Conservation (phyloP, 192 early-diverging fungal species). For the Backusella macrospora region DNA sequence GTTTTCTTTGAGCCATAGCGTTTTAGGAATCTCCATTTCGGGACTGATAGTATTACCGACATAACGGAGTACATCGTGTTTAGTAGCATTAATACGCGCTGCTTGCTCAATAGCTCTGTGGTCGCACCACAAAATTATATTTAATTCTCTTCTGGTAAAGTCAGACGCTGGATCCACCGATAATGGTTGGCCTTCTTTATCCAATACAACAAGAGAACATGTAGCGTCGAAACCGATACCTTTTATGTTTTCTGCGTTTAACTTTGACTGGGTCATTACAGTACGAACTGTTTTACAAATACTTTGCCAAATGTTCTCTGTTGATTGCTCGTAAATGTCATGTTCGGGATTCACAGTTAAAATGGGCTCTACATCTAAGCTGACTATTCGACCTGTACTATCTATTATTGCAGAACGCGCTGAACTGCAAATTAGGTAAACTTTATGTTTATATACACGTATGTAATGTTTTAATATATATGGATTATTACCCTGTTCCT, state of each 20-base stretch:
- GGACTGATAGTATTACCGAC: constrained; percentile 68
- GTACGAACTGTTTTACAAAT: constrained; percentile 49
- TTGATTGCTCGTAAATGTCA: constrained; percentile 70
- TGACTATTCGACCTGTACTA: constrained; percentile 50
- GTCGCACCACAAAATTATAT: constrained; percentile 73
- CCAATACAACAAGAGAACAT: constrained; percentile 68
- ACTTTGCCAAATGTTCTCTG: constrained; percentile 67
- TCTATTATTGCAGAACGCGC: constrained; percentile 57
- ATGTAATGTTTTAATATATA: not conserved
- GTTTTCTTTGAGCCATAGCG: constrained; percentile 67
- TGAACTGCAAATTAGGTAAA: constrained; percentile 31
- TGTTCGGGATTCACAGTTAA: constrained; percentile 46
- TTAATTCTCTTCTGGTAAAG: constrained; percentile 55
- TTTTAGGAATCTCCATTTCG: constrained; percentile 83
- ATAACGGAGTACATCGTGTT: constrained; percentile 59
- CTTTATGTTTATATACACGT: not conserved
- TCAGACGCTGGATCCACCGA: constrained; percentile 49
- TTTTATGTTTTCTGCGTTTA: constrained; percentile 45
- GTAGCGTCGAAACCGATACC: constrained; percentile 83
- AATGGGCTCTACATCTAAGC: constrained; percentile 48
- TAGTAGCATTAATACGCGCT: constrained; percentile 57
- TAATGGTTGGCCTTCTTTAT: constrained; percentile 49
- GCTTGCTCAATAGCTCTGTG: constrained; percentile 70
- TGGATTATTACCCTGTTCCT: constrained; percentile 47
- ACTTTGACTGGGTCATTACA: constrained; percentile 36